Base-by-base conservation (phyloP, 2,329 filamentous ascomycete genomes). In the Tricladium varicosporioides region DNA sequence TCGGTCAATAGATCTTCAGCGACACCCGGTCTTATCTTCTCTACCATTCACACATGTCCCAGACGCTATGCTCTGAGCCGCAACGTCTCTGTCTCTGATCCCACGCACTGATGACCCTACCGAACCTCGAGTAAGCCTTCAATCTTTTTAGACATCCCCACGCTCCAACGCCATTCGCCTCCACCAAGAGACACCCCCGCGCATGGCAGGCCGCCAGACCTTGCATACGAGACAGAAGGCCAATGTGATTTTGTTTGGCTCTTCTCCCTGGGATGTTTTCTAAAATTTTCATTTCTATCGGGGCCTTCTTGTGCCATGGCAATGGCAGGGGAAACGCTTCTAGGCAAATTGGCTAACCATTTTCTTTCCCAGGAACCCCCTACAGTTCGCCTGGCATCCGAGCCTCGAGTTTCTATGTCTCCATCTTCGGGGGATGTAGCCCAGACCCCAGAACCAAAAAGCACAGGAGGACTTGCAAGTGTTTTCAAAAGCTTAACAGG, bases 401-500 rank as follows among this genome's bases (percentile, higher is more conserved):
- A 53, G 40, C 53, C 54, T 57, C 57, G 48, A 63, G 59, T 53
- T 66, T 76, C 77, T 76, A 87, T 87, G 84, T 79, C 83, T 74
- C 80, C 81, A 59, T 77, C 78, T 67, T 74, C 79, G 64, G 81
- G 81, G 75, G 82, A 86, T 76, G 79, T 78, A 67, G 69, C 74
- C 63, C 75, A 78, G 59, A 78, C 78, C 61, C 77, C 79, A 66
- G 83, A 87, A 69, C 74, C 80, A 56, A 81, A 77, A 73, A 78
- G 73, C 67, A 71, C 76, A 43, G 76, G 83, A 60, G 82, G 82
- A 64, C 76, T 87, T 65, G 83, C 82, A 65, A 81, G 82, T 64
- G 83, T 87, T 60, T 83, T 87, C 69, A 85, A 84, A 66, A 83
- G 80, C 64, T 74, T 87, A 65, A 80, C 84, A 49, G 68, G 70